Conservation (phyloP, 2,329 filamentous ascomycete species). For the Ampelomyces quisqualis region DNA sequence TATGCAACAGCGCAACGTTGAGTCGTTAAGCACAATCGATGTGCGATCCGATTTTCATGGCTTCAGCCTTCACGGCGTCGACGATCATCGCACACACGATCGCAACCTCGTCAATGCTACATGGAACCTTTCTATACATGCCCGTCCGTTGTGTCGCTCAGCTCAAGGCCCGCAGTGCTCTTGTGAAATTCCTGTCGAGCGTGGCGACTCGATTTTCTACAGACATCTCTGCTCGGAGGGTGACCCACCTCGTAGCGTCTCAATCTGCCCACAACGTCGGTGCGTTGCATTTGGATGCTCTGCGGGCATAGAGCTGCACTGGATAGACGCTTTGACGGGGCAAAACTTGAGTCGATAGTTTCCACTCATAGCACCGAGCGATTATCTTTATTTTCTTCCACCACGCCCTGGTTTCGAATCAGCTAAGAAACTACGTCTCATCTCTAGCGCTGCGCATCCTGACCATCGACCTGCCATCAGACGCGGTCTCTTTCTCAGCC, state of each 20-base stretch:
- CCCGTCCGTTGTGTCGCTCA: too few relatives aligned
- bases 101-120: conserved; percentile 33
- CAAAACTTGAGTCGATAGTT: conserved; percentile 58
- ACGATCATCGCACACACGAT: conserved; percentile 21
- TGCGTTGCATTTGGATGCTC: conserved; percentile 67
- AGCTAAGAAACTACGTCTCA: conserved; percentile 60
- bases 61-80: conserved; percentile 22
- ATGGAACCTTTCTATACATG: conserved; percentile 34
- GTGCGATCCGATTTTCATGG: conserved; percentile 27
- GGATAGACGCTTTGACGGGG: conserved; percentile 53
- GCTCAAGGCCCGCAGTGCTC: neutral
- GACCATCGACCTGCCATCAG: conserved; percentile 30
- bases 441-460: conserved; percentile 60
- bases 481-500: conserved; percentile 23
- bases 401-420: conserved; percentile 55
- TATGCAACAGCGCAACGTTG: conserved; percentile 3
- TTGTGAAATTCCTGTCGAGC: conserved; percentile 31
- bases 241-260: conserved; percentile 64
- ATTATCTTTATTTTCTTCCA: conserved; percentile 62
- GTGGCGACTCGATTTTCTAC: conserved; percentile 45
- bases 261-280: conserved; percentile 64
- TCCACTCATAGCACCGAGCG: conserved; percentile 55
- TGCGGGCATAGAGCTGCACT: conserved; percentile 64
- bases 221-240: conserved; percentile 60
- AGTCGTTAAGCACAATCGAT: conserved; percentile 29